These are phyloP conservation scores for Suillus discolor DNA, from an alignment of 768 basidiomycete species.

Conservation along the genomic window DNA sequence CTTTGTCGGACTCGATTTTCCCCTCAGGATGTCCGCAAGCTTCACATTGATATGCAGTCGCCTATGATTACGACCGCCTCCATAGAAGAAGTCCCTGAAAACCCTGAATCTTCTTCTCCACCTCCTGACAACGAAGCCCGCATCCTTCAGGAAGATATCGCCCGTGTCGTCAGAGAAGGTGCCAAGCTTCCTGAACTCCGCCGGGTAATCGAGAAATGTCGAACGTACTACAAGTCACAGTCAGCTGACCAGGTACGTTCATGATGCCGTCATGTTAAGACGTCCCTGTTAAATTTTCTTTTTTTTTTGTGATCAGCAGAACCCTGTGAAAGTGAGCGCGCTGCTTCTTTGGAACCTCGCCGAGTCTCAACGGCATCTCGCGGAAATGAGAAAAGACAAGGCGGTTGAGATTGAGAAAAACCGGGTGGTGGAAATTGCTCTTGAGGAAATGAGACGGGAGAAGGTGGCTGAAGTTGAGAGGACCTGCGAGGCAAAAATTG, in stretches of 20 bases:
- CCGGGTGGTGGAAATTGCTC: conserved; percentile 32
- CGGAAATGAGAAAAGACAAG: conserved; percentile 11
- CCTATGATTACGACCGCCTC: conserved; percentile 24
- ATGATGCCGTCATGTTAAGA: conserved; percentile 6
- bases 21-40: conserved; percentile 45
- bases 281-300: neutral
- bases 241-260: conserved; percentile 48
- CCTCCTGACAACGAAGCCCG: conserved; percentile 46
- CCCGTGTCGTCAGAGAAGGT: conserved; percentile 56
- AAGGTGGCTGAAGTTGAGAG: conserved; percentile 33
- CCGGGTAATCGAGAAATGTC: conserved; percentile 52
- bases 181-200: conserved; percentile 52
- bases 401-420: conserved; percentile 35
- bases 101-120: conserved; percentile 24
- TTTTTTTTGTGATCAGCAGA: conserved; percentile 38
- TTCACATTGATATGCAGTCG: conserved; percentile 60
- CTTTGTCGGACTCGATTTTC: conserved; percentile 63
- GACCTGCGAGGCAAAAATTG: conserved; percentile 30
- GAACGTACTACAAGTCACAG: conserved; percentile 47
- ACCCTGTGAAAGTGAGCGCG: conserved; percentile 51
- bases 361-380: conserved; percentile 47
- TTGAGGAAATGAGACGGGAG: conserved; percentile 20
- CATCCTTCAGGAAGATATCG: conserved; percentile 55
- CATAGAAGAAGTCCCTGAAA: conserved; percentile 11
- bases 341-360: conserved; percentile 53